Conservation (phyloP, 2,329 filamentous ascomycete species). For the Epichloe brachyelytri region DNA sequence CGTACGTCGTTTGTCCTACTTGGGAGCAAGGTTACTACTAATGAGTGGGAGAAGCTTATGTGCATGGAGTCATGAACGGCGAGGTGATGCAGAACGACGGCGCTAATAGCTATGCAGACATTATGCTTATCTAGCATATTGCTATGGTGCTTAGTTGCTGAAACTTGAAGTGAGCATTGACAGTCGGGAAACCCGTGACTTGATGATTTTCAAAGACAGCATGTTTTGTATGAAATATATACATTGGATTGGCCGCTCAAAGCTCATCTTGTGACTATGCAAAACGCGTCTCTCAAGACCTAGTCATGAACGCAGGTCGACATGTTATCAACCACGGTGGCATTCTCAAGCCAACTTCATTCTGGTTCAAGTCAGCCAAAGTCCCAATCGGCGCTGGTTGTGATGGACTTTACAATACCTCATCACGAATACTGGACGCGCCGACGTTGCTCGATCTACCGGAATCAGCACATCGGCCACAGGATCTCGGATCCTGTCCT, state of each 20-base stretch:
- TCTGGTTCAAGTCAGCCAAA: background rate
- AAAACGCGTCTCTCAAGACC: background rate
- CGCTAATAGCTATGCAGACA: background rate
- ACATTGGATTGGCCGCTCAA: background rate
- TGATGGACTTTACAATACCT: background rate
- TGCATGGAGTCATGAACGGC: conserved; percentile 9
- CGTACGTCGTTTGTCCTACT: conserved; percentile 5
- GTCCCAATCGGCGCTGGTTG: background rate
- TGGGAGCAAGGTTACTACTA: conserved; percentile 1
- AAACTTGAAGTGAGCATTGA: background rate
- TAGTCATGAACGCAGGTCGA: background rate
- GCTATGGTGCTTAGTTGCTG: background rate
- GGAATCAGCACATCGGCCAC: conserved; percentile 6
- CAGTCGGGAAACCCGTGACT: background rate
- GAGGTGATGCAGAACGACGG: conserved; percentile 2
- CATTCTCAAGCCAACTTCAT: background rate
- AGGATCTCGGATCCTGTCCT: background rate
- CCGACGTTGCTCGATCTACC: conserved; percentile 6
- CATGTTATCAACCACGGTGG: background rate
- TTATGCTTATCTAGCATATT: conserved; percentile 1
- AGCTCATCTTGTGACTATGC: background rate
- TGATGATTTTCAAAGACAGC: background rate
- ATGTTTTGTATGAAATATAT: background rate
- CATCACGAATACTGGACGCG: background rate
- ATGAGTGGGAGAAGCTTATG: conserved; percentile 7